Percentiles rank a stretch among this genome's conserved stretches.
These are phyloP conservation scores for Rhizopus microsporus DNA, from an alignment of 371 early-diverging fungal genomes.

Conservation along the genomic window DNA sequence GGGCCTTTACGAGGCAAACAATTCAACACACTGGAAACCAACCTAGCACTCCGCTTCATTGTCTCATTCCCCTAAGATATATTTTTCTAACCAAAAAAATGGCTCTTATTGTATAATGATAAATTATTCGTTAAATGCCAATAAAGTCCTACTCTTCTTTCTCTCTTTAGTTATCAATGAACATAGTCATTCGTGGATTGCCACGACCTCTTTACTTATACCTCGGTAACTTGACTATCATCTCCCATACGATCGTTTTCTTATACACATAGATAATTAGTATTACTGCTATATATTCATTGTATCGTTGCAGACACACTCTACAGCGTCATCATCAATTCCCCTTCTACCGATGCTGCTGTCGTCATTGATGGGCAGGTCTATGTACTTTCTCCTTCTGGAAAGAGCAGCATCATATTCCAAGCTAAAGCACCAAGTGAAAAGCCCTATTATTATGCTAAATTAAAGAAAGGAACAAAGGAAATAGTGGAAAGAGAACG, in stretches of 20 bases:
- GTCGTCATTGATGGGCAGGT: constrained; percentile 10
- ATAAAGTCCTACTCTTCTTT: neutral
- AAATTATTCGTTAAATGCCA: too few relatives aligned
- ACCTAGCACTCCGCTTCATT: too few relatives aligned
- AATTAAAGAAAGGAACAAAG: constrained; percentile 9
- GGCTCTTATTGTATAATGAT: too few relatives aligned
- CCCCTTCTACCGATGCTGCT: constrained; percentile 11
- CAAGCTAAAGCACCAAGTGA: constrained; percentile 20
- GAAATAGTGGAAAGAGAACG: constrained; percentile 13
- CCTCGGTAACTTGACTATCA: neutral
- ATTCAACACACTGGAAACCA: too few relatives aligned
- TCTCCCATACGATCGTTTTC: too few relatives aligned
- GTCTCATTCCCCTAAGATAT: too few relatives aligned
- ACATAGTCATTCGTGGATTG: neutral
- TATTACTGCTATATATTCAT: constrained; percentile 1
- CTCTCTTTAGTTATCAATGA: neutral
- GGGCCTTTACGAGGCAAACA: too few relatives aligned
- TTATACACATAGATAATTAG: neutral
- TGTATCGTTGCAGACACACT: neutral
- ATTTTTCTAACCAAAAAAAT: too few relatives aligned
- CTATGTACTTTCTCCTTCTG: constrained; percentile 8
- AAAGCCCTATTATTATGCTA: constrained; percentile 18
- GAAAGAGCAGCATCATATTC: constrained; percentile 14
- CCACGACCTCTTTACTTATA: neutral
- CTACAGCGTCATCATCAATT: constrained; percentile 20